phyloP scores from a whole-genome alignment of 768 basidiomycete species.

The Kwoniella sp. region DNA sequence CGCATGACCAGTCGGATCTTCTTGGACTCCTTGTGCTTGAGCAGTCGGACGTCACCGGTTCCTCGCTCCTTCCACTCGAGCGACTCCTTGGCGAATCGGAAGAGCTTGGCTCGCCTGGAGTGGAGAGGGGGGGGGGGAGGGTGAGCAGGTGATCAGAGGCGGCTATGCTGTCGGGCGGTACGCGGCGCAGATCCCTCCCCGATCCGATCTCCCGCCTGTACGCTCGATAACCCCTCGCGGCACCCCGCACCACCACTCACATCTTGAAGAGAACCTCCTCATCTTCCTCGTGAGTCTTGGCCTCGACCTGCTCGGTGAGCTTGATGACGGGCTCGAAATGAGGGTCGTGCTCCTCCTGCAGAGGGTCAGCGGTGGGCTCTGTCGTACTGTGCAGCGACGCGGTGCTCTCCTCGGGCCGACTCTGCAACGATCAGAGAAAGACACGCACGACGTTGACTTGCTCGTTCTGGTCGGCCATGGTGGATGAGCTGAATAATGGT shows the following conservation, averaged over 20 bases:
- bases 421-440: neutral
- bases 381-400: too few relatives aligned
- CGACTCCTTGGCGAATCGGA: conserved; percentile 74
- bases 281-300: conserved; percentile 91
- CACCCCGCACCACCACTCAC: conserved; percentile 65
- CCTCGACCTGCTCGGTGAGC: conserved; percentile 91
- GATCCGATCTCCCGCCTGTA: too few relatives aligned
- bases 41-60: conserved; percentile 89
- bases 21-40: conserved; percentile 80
- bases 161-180: neutral
- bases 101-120: conserved; percentile 90
- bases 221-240: too few relatives aligned
- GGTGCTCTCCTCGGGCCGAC: too few relatives aligned
- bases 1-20: conserved; percentile 97
- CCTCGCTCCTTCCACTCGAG: conserved; percentile 98
- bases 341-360: conserved; percentile 71
- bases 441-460: conserved; percentile 21
- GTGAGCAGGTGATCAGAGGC: too few relatives aligned
- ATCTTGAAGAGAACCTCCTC: conserved; percentile 93
- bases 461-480: conserved; percentile 23
- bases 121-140: too few relatives aligned
- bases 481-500: conserved; percentile 5
- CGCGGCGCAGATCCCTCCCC: too few relatives aligned
- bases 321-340: conserved; percentile 96
- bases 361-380: too few relatives aligned